Conservation (phyloP, 768 basidiomycete species). For the Serendipita sp. region DNA sequence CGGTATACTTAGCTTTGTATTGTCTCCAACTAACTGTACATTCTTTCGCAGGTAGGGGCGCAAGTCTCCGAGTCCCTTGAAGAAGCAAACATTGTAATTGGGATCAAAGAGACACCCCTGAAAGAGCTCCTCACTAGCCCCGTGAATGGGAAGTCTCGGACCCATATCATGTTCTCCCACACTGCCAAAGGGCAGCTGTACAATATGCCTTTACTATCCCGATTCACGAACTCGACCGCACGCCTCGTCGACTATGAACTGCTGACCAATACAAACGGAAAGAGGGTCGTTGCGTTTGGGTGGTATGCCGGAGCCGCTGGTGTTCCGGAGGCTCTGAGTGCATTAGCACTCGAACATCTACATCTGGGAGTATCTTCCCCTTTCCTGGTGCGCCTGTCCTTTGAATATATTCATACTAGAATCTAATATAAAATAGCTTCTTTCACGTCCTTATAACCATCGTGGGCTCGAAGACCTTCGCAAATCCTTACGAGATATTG, state of each 20-base stretch:
- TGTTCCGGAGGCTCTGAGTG: conserved; percentile 61
- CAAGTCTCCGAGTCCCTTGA: conserved; percentile 37
- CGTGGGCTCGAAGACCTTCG: conserved; percentile 42
- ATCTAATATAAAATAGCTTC: conserved; percentile 32
- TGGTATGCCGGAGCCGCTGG: conserved; percentile 89
- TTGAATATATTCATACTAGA: neutral
- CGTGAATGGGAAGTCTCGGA: conserved; percentile 30
- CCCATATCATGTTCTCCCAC: conserved; percentile 85
- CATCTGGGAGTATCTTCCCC: conserved; percentile 68
- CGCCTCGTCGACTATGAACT: conserved; percentile 77
- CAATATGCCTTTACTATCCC: conserved; percentile 62
- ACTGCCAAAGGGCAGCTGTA: conserved; percentile 78
- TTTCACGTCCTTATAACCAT: conserved; percentile 66
- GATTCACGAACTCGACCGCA: conserved; percentile 32
- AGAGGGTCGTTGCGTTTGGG: conserved; percentile 78
- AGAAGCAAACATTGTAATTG: conserved; percentile 59
- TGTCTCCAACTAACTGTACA: neutral
- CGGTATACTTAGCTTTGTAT: neutral
- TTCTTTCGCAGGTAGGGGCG: conserved; percentile 59
- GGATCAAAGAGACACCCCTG: conserved; percentile 79
- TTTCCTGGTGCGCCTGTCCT: conserved; percentile 43
- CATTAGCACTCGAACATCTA: conserved; percentile 65
- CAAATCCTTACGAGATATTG: conserved; percentile 38
- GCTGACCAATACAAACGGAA: conserved; percentile 43
- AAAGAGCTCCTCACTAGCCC: conserved; percentile 28